Conservation (phyloP, 441 rosid species). For the Adansonia madagascariensis region DNA sequence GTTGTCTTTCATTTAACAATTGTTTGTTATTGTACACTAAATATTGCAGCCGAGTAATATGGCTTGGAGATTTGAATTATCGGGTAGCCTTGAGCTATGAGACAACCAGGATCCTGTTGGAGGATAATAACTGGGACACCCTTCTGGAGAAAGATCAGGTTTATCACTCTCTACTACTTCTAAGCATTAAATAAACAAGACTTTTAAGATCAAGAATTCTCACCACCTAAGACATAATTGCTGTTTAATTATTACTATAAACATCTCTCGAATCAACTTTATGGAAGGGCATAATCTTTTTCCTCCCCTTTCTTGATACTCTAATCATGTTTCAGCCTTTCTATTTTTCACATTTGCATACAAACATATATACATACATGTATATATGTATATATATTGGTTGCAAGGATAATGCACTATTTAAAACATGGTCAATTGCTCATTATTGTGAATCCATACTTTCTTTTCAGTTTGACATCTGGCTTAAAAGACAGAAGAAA, state of each 20-base stretch:
- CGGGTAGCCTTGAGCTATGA: slow-evolving; percentile 78
- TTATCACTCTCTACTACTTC: slow-evolving; percentile 20
- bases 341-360: not conserved
- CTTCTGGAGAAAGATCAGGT: slow-evolving; percentile 92
- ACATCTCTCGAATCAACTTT: not conserved
- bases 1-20: not conserved
- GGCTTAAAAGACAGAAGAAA: not conserved
- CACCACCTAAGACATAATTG: not conserved
- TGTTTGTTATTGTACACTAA: not conserved
- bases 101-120: slow-evolving; percentile 63
- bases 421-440: not conserved
- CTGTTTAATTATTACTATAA: not conserved
- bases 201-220: not conserved
- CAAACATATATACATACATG: not conserved
- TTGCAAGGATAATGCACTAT: not conserved
- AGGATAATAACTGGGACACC: slow-evolving; percentile 81
- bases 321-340: not conserved
- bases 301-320: not conserved
- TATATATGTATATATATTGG: not conserved
- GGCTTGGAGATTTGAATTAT: slow-evolving; percentile 94
- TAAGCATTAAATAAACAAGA: not conserved
- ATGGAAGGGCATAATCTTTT: not conserved
- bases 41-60: slow-evolving; percentile 68
- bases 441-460: not conserved
- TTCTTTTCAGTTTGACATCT: not conserved